Evolutionary conservation across 371 early-diverging fungal genomes (phyloP).

Genomic region (Dichotomocladium elegans): DNA sequence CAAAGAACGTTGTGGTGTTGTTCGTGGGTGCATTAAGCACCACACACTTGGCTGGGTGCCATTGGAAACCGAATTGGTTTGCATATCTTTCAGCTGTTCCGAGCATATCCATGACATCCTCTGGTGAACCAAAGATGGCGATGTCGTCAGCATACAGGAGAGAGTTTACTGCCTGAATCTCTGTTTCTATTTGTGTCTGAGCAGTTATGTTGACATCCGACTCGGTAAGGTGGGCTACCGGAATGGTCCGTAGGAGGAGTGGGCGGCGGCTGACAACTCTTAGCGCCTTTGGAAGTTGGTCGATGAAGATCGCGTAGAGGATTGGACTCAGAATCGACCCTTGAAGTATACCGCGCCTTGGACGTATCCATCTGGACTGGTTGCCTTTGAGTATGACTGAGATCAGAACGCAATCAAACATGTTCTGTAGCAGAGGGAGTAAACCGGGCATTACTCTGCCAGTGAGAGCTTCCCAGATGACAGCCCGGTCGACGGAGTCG

Average conservation of each 20-base stretch:
- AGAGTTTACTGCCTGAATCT: background rate
- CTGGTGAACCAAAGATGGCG: constrained; percentile 5
- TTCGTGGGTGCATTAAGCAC: background rate
- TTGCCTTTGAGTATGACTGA: constrained; percentile 1
- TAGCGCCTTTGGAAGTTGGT: constrained; percentile 9
- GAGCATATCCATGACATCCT: constrained; percentile 2
- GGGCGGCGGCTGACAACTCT: background rate
- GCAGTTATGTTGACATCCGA: background rate
- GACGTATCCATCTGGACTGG: constrained; percentile 5
- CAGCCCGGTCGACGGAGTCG: constrained; percentile 9
- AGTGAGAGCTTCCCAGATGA: constrained; percentile 9
- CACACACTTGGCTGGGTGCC: constrained; percentile 19
- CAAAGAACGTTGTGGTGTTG: background rate
- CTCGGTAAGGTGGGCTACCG: background rate
- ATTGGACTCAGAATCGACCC: constrained; percentile 19
- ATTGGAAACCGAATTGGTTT: constrained; percentile 7
- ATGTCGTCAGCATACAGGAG: constrained; percentile 18
- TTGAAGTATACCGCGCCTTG: constrained; percentile 18
- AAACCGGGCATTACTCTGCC: background rate
- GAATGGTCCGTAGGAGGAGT: background rate
- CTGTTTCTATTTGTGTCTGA: background rate
- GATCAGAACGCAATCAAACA: constrained; percentile 13
- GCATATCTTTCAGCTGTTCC: constrained; percentile 3
- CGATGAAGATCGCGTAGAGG: constrained; percentile 20
- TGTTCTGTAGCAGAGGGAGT: constrained; percentile 4